phyloP scores from a whole-genome alignment of 768 basidiomycete species.

The Psilocybe tampanensis region DNA sequence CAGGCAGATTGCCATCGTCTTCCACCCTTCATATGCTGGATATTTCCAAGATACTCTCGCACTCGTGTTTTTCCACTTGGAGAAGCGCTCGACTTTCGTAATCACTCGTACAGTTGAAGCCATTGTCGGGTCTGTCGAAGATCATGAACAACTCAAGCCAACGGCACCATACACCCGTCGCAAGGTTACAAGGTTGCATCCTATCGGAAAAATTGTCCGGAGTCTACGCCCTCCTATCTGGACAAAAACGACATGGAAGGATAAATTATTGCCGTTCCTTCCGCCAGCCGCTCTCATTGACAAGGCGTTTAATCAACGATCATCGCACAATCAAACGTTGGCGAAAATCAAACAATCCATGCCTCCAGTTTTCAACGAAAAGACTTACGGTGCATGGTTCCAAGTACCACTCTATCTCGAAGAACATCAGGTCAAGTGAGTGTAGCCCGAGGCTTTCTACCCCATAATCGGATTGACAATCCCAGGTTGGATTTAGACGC shows the following conservation, averaged over 20 bases:
- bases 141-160: slow-evolving; percentile 50
- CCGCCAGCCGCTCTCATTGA: slow-evolving; percentile 33
- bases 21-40: slow-evolving; percentile 41
- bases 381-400: slow-evolving; percentile 47
- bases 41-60: slow-evolving; percentile 50
- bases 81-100: slow-evolving; percentile 38
- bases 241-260: slow-evolving; percentile 38
- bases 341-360: slow-evolving; percentile 33
- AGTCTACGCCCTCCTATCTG: slow-evolving; percentile 41
- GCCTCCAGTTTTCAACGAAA: slow-evolving; percentile 33
- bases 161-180: slow-evolving; percentile 42
- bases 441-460: neutral
- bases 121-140: slow-evolving; percentile 49
- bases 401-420: slow-evolving; percentile 50
- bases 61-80: slow-evolving; percentile 42
- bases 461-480: neutral
- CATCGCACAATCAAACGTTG: slow-evolving; percentile 16
- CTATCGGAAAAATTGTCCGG: slow-evolving; percentile 32
- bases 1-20: slow-evolving; percentile 31
- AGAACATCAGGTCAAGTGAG: slow-evolving; percentile 49
- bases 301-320: slow-evolving; percentile 28
- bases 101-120: slow-evolving; percentile 49
- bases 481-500: slow-evolving; percentile 39
- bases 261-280: slow-evolving; percentile 31
- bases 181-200: slow-evolving; percentile 24